These are phyloP conservation scores for Cyberlindnera subsufficiens DNA, from an alignment of 805 yeast species.

Conservation along the genomic window DNA sequence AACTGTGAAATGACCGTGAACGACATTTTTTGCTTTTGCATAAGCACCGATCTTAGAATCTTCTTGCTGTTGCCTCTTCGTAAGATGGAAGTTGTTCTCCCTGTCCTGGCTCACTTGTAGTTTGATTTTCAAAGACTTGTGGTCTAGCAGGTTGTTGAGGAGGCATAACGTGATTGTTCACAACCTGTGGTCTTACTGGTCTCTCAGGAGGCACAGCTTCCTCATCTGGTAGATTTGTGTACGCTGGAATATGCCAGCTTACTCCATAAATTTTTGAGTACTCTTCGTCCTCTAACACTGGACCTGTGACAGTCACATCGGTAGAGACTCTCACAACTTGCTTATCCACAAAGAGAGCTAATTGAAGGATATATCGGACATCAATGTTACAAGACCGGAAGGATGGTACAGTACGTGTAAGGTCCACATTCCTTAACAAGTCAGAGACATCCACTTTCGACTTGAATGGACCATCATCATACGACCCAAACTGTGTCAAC, in stretches of 20 bases:
- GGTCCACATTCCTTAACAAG: neutral
- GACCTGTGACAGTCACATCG: neutral
- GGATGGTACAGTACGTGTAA: neutral
- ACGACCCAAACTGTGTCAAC: neutral
- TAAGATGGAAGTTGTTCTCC: slow-evolving; percentile 7
- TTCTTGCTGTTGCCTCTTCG: slow-evolving; percentile 2
- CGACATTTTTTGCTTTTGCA: neutral
- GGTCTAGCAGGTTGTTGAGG: neutral
- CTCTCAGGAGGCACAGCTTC: neutral
- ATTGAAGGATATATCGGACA: neutral
- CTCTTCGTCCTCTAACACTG: neutral
- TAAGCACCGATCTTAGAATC: too few species aligned
- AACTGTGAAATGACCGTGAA: neutral
- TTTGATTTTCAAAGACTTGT: too few species aligned
- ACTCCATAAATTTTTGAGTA: neutral
- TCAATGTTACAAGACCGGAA: neutral
- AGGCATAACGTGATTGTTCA: neutral
- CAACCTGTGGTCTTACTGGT: neutral
- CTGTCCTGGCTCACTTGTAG: neutral
- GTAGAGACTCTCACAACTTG: too few species aligned
- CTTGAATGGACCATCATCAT: neutral
- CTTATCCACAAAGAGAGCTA: neutral
- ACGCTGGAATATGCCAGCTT: too few species aligned
- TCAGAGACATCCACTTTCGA: neutral
- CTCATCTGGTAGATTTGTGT: too few species aligned